phyloP scores from a whole-genome alignment of 2,329 filamentous ascomycete species.

The Colletotrichum phormii region DNA sequence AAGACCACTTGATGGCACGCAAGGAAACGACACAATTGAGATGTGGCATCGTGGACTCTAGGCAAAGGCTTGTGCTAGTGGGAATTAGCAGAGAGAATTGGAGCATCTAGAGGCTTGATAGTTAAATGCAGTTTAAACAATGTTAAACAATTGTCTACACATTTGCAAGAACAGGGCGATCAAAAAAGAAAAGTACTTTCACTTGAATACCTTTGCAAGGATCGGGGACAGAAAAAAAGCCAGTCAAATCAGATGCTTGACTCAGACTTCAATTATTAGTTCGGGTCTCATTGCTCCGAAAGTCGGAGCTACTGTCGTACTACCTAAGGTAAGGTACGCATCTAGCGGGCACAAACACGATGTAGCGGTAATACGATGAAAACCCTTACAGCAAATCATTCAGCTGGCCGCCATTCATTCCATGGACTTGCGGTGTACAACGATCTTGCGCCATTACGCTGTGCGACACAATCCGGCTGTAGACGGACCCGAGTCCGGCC shows the following conservation, averaged over 20 bases:
- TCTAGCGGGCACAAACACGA: background rate
- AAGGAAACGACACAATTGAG: background rate
- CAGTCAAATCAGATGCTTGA: background rate
- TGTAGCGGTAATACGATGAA: background rate
- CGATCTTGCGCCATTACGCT: too few species aligned
- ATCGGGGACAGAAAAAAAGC: background rate
- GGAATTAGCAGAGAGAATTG: too few species aligned
- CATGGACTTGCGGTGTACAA: too few species aligned
- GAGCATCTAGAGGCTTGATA: too few species aligned
- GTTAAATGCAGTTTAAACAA: too few species aligned
- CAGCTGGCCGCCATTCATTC: background rate
- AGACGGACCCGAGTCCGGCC: slow-evolving; percentile 25
- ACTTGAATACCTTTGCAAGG: background rate
- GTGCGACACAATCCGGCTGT: background rate
- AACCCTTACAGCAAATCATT: background rate
- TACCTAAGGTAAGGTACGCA: too few species aligned
- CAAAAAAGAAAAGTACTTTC: too few species aligned
- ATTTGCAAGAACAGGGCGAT: too few species aligned
- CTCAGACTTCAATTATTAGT: background rate
- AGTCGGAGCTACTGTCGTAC: background rate
- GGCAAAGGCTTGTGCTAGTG: too few species aligned
- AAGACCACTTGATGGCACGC: background rate
- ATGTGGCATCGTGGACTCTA: background rate
- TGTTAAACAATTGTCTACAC: too few species aligned
- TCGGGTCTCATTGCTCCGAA: background rate